These are phyloP conservation scores for Podaxis carcinomalis DNA, from an alignment of 768 basidiomycete genomes.

Conservation along the genomic window DNA sequence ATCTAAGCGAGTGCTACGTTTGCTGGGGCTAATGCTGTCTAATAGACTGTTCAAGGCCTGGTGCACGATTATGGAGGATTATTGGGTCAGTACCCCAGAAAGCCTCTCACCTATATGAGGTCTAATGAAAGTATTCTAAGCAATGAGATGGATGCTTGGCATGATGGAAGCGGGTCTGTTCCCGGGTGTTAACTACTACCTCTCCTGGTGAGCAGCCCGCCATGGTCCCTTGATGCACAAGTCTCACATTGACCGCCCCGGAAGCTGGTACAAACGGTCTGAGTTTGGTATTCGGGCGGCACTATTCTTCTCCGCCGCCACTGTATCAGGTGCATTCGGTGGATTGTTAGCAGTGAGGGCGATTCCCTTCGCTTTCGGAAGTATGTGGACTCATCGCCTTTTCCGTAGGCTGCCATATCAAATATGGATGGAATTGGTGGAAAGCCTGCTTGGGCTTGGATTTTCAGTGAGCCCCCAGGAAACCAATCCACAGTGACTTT, in stretches of 20 bases:
- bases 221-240: not conserved
- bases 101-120: not conserved
- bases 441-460: constrained; percentile 67
- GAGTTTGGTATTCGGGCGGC: constrained; percentile 70
- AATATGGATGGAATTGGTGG: constrained; percentile 70
- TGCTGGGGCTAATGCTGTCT: not conserved
- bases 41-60: constrained; percentile 68
- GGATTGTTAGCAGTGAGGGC: constrained; percentile 61
- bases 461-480: constrained; percentile 44
- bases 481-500: not conserved
- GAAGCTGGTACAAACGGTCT: constrained; percentile 56
- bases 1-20: not conserved
- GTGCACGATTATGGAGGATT: constrained; percentile 67
- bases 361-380: not conserved
- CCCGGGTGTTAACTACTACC: constrained; percentile 64
- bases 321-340: constrained; percentile 79
- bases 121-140: constrained; percentile 26
- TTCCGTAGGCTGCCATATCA: constrained; percentile 51
- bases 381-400: not conserved
- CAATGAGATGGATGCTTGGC: constrained; percentile 69
- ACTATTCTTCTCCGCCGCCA: constrained; percentile 75
- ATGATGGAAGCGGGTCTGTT: constrained; percentile 70
- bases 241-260: not conserved
- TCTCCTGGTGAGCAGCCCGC: constrained; percentile 54
- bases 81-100: constrained; percentile 40